These are phyloP conservation scores for Ensete ventricosum DNA, from an alignment of 176 grass and related monocot genomes.

Conservation along the genomic window DNA sequence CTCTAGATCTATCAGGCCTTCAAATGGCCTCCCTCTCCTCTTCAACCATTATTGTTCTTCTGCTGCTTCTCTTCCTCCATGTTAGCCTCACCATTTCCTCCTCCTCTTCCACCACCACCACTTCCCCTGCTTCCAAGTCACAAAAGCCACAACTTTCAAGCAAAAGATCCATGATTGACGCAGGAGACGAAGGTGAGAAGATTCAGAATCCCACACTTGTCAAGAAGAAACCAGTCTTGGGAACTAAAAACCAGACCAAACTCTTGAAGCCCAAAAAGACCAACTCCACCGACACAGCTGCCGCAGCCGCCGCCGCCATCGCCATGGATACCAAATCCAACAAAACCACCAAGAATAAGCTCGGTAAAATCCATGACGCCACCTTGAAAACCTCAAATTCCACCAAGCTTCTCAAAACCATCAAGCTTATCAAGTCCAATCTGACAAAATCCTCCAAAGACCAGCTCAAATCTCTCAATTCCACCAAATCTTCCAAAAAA, in stretches of 20 bases:
- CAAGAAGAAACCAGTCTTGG: constrained; percentile 30
- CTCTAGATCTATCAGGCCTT: constrained; percentile 15
- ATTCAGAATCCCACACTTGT: constrained; percentile 11
- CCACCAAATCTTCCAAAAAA: constrained; percentile 36
- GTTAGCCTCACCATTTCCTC: constrained; percentile 40
- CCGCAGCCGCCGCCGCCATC: neutral
- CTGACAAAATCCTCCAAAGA: constrained; percentile 27
- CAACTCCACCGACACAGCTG: constrained; percentile 26
- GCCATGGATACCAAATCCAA: neutral
- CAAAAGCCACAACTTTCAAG: constrained; percentile 28
- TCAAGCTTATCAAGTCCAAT: constrained; percentile 49
- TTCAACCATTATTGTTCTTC: constrained; percentile 17
- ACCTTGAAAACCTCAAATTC: constrained; percentile 28
- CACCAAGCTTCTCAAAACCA: constrained; percentile 27
- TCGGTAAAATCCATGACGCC: constrained; percentile 8
- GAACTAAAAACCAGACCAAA: constrained; percentile 59
- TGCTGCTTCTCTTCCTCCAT: constrained; percentile 57
- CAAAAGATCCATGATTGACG: constrained; percentile 35
- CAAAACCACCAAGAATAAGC: constrained; percentile 28
- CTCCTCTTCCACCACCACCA: neutral
- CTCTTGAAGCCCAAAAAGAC: constrained; percentile 57
- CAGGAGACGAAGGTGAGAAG: constrained; percentile 4
- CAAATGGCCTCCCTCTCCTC: constrained; percentile 26
- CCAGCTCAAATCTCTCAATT: constrained; percentile 19
- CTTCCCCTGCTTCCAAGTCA: constrained; percentile 18